Conservation (phyloP, 176 grass and related monocot species). For the Raddia distichophylla region DNA sequence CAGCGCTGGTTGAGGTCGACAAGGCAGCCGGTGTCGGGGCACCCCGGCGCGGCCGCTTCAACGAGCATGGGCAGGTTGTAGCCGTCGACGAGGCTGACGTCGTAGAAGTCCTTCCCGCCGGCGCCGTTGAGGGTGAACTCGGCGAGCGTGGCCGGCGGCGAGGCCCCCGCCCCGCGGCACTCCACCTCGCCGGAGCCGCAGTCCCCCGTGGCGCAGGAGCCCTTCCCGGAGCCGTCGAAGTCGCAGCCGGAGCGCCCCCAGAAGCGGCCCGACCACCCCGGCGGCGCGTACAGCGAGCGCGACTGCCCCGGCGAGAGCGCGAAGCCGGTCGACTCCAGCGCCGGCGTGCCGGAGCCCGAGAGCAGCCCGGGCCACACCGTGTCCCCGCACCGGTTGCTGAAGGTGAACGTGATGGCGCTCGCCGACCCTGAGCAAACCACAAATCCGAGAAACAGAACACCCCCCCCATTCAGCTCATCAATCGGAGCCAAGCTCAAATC, state of each 20-base stretch:
- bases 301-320: slow-evolving; percentile 60
- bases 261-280: slow-evolving; percentile 85
- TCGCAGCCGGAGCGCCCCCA: slow-evolving; percentile 81
- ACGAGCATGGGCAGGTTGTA: slow-evolving; percentile 94
- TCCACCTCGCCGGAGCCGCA: slow-evolving; percentile 80
- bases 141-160: slow-evolving; percentile 81
- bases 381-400: slow-evolving; percentile 70
- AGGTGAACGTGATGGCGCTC: slow-evolving; percentile 70
- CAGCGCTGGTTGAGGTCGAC: slow-evolving; percentile 75
- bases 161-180: slow-evolving; percentile 64
- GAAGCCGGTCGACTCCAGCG: slow-evolving; percentile 76
- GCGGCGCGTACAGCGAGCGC: slow-evolving; percentile 55
- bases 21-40: slow-evolving; percentile 69
- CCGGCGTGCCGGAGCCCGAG: slow-evolving; percentile 66
- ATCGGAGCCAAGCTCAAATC: slow-evolving; percentile 7
- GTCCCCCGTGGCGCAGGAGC: slow-evolving; percentile 81
- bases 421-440: slow-evolving; percentile 45
- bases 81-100: slow-evolving; percentile 92
- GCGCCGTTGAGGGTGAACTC: slow-evolving; percentile 86
- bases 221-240: slow-evolving; percentile 58
- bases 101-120: slow-evolving; percentile 75
- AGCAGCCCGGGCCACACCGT: slow-evolving; percentile 94
- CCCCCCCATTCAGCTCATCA: not conserved
- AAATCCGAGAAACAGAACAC: slow-evolving; percentile 6
- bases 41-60: slow-evolving; percentile 45